Evolutionary conservation across 306 rosid genomes (phyloP).

Genomic region (Hippophae tibetana): DNA sequence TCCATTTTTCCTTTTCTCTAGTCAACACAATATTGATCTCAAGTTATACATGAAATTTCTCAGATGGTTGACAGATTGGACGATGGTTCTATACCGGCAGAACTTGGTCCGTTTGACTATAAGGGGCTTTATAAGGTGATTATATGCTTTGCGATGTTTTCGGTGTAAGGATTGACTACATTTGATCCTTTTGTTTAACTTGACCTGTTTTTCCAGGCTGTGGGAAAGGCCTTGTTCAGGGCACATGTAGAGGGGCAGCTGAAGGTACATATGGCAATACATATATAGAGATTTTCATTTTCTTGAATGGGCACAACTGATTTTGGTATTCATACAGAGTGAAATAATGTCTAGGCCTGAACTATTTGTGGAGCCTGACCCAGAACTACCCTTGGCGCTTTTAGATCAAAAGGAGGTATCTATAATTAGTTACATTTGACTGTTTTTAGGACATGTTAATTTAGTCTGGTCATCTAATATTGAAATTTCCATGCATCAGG

Average conservation of each 20-base stretch:
- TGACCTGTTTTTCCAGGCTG: conserved; percentile 66
- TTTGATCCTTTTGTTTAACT: conserved; percentile 24
- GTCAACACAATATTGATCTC: not conserved
- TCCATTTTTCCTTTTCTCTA: conserved; percentile 1
- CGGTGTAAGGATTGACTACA: conserved; percentile 10
- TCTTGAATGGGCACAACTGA: conserved; percentile 20
- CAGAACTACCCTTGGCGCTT: conserved; percentile 77
- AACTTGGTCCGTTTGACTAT: conserved; percentile 76
- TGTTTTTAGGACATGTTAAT: conserved; percentile 8
- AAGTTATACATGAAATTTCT: conserved; percentile 26
- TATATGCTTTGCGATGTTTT: conserved; percentile 6
- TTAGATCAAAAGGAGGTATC: conserved; percentile 94
- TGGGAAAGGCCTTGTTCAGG: conserved; percentile 89
- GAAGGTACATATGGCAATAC: conserved; percentile 44
- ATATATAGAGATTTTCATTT: conserved; percentile 3
- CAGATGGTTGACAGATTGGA: conserved; percentile 99
- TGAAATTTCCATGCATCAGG: conserved; percentile 42
- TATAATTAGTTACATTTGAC: conserved; percentile 4
- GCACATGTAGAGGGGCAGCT: conserved; percentile 99
- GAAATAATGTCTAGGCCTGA: conserved; percentile 98
- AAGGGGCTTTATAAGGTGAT: conserved; percentile 86
- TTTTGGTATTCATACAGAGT: conserved; percentile 48
- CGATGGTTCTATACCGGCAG: conserved; percentile 57
- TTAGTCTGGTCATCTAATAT: conserved; percentile 17
- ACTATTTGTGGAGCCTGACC: conserved; percentile 92